Evolutionary conservation across 2,329 filamentous ascomycete genomes (phyloP).

Genomic region (Colletotrichum salicis): DNA sequence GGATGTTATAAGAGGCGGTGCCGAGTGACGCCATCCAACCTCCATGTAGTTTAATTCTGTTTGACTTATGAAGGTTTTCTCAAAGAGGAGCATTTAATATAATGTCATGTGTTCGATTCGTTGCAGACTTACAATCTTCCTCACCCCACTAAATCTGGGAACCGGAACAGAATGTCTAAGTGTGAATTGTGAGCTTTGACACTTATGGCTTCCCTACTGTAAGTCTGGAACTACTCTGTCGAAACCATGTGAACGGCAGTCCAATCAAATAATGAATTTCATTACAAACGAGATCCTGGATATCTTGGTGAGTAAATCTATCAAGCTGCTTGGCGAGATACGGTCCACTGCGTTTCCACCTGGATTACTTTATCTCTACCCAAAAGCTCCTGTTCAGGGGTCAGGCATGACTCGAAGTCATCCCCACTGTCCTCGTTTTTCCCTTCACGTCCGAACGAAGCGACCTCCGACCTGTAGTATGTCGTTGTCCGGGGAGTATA

Average conservation of each 20-base stretch:
- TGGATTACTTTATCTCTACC: background rate
- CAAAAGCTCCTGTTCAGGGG: background rate
- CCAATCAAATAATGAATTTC: background rate
- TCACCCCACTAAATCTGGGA: background rate
- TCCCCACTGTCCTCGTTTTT: background rate
- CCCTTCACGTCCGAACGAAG: background rate
- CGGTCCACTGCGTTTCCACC: background rate
- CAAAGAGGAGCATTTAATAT: background rate
- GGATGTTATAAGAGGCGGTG: background rate
- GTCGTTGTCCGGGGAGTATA: background rate
- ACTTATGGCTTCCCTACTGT: too few relatives aligned
- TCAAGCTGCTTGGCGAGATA: background rate
- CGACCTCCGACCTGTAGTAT: background rate
- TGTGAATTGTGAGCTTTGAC: background rate
- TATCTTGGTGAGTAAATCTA: background rate
- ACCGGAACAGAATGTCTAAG: background rate
- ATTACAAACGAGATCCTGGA: background rate
- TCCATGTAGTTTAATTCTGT: background rate
- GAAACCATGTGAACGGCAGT: too few relatives aligned
- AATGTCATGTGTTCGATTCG: background rate
- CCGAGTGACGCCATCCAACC: background rate
- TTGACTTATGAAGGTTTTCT: background rate
- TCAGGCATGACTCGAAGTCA: background rate
- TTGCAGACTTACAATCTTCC: too few relatives aligned
- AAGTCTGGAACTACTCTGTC: too few relatives aligned